Evolutionary conservation across 805 yeast species (phyloP).

Genomic region (Myxozyma vanderwaltii): DNA sequence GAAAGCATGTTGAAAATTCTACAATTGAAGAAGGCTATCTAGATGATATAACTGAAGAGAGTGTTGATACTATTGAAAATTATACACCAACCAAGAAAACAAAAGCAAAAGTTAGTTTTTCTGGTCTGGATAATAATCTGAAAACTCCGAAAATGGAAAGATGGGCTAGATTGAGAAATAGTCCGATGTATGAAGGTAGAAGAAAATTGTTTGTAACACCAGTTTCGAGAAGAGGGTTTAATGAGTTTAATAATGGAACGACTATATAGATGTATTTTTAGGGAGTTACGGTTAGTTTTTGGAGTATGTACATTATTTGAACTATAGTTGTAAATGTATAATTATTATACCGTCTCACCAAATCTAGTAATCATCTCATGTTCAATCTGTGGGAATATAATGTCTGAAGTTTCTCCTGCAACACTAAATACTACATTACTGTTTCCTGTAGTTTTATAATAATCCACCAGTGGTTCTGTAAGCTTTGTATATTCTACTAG

Average conservation of each 20-base stretch:
- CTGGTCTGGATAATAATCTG: not conserved
- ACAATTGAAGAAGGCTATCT: not conserved
- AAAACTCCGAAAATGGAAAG: constrained; percentile 25
- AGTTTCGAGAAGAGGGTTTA: not conserved
- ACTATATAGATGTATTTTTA: constrained; percentile 3
- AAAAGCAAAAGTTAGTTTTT: not conserved
- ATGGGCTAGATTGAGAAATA: constrained; percentile 28
- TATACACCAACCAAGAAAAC: constrained; percentile 15
- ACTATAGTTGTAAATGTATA: not conserved
- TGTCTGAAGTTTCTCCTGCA: constrained; percentile 79
- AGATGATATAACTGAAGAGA: not conserved
- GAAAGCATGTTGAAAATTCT: not conserved
- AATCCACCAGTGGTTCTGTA: constrained; percentile 65
- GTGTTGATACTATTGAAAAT: not conserved
- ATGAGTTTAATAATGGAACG: not conserved
- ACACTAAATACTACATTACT: constrained; percentile 55
- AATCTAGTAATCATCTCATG: constrained; percentile 44
- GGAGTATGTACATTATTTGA: not conserved
- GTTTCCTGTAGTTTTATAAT: constrained; percentile 53
- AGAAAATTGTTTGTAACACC: constrained; percentile 29
- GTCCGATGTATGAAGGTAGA: constrained; percentile 32
- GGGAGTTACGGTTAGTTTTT: not conserved
- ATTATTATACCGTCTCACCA: constrained; percentile 21
- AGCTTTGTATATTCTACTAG: constrained; percentile 61
- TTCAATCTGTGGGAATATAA: constrained; percentile 72